Evolutionary conservation across 768 basidiomycete species (phyloP).

Genomic region (Naganishia friedmannii): DNA sequence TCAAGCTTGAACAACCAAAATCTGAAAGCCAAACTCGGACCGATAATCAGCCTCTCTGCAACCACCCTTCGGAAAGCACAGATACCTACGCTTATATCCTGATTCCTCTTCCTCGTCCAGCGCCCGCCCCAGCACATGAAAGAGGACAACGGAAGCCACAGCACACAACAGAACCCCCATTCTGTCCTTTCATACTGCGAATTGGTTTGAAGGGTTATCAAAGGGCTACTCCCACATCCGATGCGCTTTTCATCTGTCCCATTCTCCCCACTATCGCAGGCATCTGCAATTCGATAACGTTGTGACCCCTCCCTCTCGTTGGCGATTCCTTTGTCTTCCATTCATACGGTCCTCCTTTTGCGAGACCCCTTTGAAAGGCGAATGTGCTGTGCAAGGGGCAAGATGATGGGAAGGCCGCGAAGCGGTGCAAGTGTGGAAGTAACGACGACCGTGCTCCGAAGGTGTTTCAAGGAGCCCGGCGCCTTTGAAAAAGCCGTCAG

Average conservation of each 20-base stretch:
- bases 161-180: background rate
- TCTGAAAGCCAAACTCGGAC: background rate
- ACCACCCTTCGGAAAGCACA: background rate
- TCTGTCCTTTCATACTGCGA: conserved; percentile 1
- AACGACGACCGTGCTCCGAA: background rate
- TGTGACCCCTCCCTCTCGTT: background rate
- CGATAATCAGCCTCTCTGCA: background rate
- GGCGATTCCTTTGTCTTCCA: conserved; percentile 1
- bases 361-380: conserved; percentile 3
- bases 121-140: background rate
- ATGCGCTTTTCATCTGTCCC: background rate
- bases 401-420: background rate
- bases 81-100: background rate
- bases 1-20: background rate
- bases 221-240: background rate
- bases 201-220: background rate
- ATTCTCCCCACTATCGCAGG: background rate
- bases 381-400: background rate
- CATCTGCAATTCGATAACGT: background rate
- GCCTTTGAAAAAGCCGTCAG: background rate
- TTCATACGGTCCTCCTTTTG: background rate
- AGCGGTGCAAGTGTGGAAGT: background rate
- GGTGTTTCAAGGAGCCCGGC: background rate
- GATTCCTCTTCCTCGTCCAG: background rate
- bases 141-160: conserved; percentile 5